Percentiles rank a stretch among this genome's conserved stretches.
phyloP scores from a whole-genome alignment of 208 protist genomes.

The Kentomonas sorsogonicus region DNA sequence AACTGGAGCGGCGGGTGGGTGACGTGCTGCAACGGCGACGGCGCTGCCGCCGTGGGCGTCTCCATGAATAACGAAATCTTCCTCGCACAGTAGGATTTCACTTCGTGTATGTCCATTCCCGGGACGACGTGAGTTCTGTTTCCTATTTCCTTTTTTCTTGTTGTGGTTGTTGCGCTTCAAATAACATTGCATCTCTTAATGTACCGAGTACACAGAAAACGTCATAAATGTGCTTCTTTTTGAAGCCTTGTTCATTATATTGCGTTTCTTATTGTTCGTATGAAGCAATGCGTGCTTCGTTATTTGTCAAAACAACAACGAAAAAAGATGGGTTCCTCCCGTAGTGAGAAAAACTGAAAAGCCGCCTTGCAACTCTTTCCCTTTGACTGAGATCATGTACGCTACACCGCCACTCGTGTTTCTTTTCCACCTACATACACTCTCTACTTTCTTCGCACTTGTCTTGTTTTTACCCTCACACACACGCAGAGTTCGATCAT shows the following conservation, averaged over 20 bases:
- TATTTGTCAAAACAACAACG: constrained; percentile 1
- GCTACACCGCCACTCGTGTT: too few species aligned
- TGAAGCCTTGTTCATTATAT: too few species aligned
- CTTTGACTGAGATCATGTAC: constrained; percentile 42
- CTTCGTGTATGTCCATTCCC: neutral
- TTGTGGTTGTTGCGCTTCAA: constrained; percentile 16
- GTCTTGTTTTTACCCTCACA: constrained; percentile 5
- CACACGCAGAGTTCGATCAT: too few species aligned
- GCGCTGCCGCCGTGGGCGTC: constrained; percentile 48
- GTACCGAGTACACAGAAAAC: constrained; percentile 21
- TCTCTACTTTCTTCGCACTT: constrained; percentile 16
- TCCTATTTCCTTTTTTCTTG: constrained; percentile 9
- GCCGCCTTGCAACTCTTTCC: constrained; percentile 9
- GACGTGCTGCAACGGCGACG: constrained; percentile 19
- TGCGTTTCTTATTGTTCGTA: too few species aligned
- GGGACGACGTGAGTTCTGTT: constrained; percentile 2
- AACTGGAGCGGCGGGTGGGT: constrained; percentile 79
- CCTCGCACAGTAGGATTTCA: constrained; percentile 30
- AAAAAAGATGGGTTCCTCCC: constrained; percentile 5
- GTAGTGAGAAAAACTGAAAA: constrained; percentile 15
- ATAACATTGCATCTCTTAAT: too few species aligned
- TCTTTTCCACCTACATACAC: constrained; percentile 2
- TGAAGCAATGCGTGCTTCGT: neutral
- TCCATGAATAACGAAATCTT: constrained; percentile 71
- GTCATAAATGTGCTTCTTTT: constrained; percentile 20